phyloP scores from a whole-genome alignment of 495 filamentous ascomycete genomes.

The Hypoxylon fragiforme region DNA sequence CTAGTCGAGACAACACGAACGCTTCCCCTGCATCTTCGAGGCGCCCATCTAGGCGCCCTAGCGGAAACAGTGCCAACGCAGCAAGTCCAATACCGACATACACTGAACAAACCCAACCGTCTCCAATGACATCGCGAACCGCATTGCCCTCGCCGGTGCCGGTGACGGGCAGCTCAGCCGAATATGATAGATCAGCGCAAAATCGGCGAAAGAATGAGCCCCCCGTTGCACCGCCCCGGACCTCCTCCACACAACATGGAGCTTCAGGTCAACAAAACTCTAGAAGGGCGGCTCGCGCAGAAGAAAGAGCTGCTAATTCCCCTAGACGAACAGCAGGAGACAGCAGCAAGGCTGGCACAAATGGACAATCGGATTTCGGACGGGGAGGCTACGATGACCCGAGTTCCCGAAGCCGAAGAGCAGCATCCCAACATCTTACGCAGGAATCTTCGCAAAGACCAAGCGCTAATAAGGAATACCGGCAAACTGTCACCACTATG shows the following conservation, averaged over 20 bases:
- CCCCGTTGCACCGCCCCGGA: constrained; percentile 63
- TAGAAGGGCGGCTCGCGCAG: constrained; percentile 46
- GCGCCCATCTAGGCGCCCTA: constrained; percentile 56
- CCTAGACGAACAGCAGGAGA: constrained; percentile 44
- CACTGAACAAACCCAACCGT: constrained; percentile 44
- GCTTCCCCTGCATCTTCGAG: constrained; percentile 46
- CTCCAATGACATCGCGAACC: constrained; percentile 53
- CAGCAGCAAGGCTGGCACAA: constrained; percentile 40
- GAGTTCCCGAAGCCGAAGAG: constrained; percentile 55
- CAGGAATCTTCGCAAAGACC: constrained; percentile 50
- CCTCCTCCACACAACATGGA: constrained; percentile 56
- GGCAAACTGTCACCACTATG: constrained; percentile 45
- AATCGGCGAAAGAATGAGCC: constrained; percentile 46
- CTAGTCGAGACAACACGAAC: constrained; percentile 42
- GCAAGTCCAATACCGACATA: constrained; percentile 37
- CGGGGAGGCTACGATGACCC: constrained; percentile 41
- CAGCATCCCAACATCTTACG: constrained; percentile 43
- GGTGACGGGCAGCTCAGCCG: constrained; percentile 46
- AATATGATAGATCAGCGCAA: constrained; percentile 46
- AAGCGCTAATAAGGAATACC: constrained; percentile 53
- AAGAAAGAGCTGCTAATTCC: constrained; percentile 47
- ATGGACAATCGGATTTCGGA: constrained; percentile 37
- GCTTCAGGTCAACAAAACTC: constrained; percentile 43
- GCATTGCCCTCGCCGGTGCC: constrained; percentile 52
- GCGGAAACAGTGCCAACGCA: constrained; percentile 53